Percentiles rank a stretch among this genome's conserved stretches.
Conservation (phyloP, 1,139 yeast genomes). For the Candida mesenterica region DNA sequence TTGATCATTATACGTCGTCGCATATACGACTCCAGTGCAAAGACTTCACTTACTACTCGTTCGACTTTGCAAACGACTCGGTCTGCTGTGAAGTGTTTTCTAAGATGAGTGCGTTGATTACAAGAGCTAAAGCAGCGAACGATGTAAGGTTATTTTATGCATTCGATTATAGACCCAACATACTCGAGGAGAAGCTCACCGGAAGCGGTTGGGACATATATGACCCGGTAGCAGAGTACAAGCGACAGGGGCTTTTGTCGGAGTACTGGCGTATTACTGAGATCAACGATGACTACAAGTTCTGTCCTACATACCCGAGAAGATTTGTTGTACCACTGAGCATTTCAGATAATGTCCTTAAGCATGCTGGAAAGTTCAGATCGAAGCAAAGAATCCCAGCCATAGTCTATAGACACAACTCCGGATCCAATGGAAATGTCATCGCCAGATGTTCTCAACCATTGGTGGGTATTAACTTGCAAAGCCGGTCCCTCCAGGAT, state of each 20-base stretch:
- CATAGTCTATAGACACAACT: slow-evolving; percentile 68
- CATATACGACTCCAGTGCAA: slow-evolving; percentile 72
- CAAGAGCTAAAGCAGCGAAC: slow-evolving; percentile 30
- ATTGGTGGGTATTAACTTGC: slow-evolving; percentile 77
- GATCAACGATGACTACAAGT: slow-evolving; percentile 62
- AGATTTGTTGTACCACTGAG: slow-evolving; percentile 64
- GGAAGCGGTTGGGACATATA: slow-evolving; percentile 73
- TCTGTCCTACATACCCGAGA: slow-evolving; percentile 78
- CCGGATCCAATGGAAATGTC: slow-evolving; percentile 62
- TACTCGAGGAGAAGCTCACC: slow-evolving; percentile 60
- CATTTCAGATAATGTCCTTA: slow-evolving; percentile 77
- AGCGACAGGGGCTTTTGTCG: slow-evolving; percentile 55
- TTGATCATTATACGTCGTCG: slow-evolving; percentile 49
- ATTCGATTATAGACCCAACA: slow-evolving; percentile 48
- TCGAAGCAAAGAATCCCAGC: slow-evolving; percentile 86
- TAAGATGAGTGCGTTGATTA: slow-evolving; percentile 63
- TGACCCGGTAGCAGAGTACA: slow-evolving; percentile 61
- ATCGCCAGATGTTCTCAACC: slow-evolving; percentile 94
- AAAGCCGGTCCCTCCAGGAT: slow-evolving; percentile 86
- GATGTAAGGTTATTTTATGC: slow-evolving; percentile 48
- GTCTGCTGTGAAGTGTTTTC: slow-evolving; percentile 72
- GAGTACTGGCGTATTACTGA: slow-evolving; percentile 67
- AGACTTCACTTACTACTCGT: slow-evolving; percentile 82
- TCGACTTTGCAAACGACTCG: slow-evolving; percentile 63
- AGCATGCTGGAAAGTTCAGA: slow-evolving; percentile 81